Evolutionary conservation across 192 early-diverging fungal species (phyloP).

Genomic region (Podila horticola): DNA sequence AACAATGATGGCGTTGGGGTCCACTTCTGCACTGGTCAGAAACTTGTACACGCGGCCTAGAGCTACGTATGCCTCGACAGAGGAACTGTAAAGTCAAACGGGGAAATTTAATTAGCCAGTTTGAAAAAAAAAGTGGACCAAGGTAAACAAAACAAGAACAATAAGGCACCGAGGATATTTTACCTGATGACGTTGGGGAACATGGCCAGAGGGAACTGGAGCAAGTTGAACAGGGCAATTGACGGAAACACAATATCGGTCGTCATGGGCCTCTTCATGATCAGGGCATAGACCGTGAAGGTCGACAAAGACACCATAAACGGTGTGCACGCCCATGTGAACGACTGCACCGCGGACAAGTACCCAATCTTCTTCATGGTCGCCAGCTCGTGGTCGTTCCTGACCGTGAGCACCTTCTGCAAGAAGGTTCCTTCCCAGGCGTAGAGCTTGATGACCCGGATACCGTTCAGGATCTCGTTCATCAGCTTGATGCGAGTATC

Average conservation of each 20-base stretch:
- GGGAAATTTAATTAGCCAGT: background rate
- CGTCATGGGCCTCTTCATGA: slow-evolving; percentile 68
- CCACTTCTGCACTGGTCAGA: slow-evolving; percentile 77
- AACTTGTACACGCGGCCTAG: slow-evolving; percentile 79
- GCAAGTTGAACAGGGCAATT: slow-evolving; percentile 90
- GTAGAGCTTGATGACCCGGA: slow-evolving; percentile 96
- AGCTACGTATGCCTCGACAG: slow-evolving; percentile 82
- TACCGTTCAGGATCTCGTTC: slow-evolving; percentile 90
- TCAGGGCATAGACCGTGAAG: slow-evolving; percentile 79
- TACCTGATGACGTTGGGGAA: slow-evolving; percentile 88
- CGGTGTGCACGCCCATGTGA: slow-evolving; percentile 86
- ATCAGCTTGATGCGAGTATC: slow-evolving; percentile 53
- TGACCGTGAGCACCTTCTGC: slow-evolving; percentile 71
- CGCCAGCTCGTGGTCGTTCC: slow-evolving; percentile 81
- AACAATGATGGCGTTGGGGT: background rate
- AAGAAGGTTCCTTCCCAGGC: slow-evolving; percentile 91
- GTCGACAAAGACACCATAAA: slow-evolving; percentile 89
- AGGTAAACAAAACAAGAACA: background rate
- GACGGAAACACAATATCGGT: slow-evolving; percentile 86
- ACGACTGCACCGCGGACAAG: slow-evolving; percentile 71
- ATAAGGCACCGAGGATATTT: background rate
- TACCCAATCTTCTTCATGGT: slow-evolving; percentile 82
- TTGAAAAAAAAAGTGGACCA: background rate
- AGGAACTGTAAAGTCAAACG: background rate
- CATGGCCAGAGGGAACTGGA: slow-evolving; percentile 88